Base-by-base conservation (phyloP, 1,284 basidiomycete species). In the Malassezia globosa region DNA sequence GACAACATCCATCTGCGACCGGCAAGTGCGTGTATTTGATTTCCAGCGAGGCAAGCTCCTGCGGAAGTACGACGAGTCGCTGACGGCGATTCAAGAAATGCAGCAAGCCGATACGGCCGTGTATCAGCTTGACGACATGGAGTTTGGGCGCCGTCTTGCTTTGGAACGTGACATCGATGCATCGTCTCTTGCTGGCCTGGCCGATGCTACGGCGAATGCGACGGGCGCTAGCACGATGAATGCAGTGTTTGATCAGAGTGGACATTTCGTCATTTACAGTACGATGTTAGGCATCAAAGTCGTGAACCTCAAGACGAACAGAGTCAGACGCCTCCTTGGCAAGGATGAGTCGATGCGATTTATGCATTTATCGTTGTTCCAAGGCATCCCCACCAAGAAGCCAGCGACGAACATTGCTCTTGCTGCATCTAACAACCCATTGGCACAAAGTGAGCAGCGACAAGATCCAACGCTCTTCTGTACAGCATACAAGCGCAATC, bases 71-170 rank as follows among this genome's bases (percentile, higher is more conserved):
- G 92, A 99, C 61, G 94, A 99, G 73, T 89, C 86, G 0, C 77
- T 97, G 0, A 76, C 80, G 4, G 89, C 92, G 0, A 83, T 89
- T 26, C 85, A 90, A 65, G 89, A 96, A 71, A 95, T 96, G 89
- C 73, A 73, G 48, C 69, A 72, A 47, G 72, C 66, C 3, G 87
- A 87, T 1, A 90, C 87, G 6, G 82, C 86, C 18, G 80, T 87
- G 16, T 87, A 84, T 74, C 84, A 82, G 66, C 81, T 97, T 8
- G 94, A 99, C 56, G 89, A 96, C 72, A 99, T 99, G 92, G 94
- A 99, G 71, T 96, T 99, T 66, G 92, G 94, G n/a, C 77, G 94
- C 49, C 78, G 94, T 8, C 76, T 97, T 40, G 94, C 94, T 1
- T 77, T 83, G 13, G 94, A 99, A 73, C 79, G 86, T 53, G 92